Evolutionary conservation across 2,329 filamentous ascomycete species (phyloP).

Genomic region (Cyphellophora attinorum): DNA sequence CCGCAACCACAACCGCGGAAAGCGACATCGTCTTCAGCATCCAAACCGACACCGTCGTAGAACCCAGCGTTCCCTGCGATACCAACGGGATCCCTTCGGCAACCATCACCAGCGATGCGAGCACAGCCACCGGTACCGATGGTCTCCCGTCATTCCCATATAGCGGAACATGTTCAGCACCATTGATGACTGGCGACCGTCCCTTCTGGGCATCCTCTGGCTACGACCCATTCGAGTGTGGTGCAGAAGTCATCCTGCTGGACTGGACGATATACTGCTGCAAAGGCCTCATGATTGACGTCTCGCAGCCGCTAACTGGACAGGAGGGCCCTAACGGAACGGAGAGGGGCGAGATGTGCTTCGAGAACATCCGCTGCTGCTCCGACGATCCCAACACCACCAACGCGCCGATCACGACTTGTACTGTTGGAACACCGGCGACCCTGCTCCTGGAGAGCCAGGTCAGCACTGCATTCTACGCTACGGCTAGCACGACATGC

Average conservation of each 20-base stretch:
- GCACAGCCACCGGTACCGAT: too few species aligned
- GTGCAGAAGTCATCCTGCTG: background rate
- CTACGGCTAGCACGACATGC: background rate
- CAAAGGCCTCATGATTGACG: background rate
- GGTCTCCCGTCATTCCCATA: too few species aligned
- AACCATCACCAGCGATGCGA: too few species aligned
- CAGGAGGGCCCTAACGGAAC: too few species aligned
- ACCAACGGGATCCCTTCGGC: too few species aligned
- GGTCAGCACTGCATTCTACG: background rate
- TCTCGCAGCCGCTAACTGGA: background rate
- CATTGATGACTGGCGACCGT: background rate
- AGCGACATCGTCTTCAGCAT: background rate
- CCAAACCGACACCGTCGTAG: background rate
- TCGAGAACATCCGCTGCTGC: conserved; percentile 1
- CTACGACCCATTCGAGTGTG: background rate
- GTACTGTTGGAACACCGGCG: background rate
- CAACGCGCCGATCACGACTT: background rate
- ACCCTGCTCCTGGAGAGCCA: background rate
- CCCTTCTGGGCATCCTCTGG: background rate
- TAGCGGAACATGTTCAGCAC: background rate
- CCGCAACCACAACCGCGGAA: too few species aligned
- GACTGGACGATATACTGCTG: background rate
- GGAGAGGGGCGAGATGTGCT: background rate
- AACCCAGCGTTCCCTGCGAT: too few species aligned
- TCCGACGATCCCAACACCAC: background rate